Evolutionary conservation across 2,329 filamentous ascomycete genomes (phyloP), one percentile per base, ranked within the genome.

Genomic region (Epichloe gansuensis): DNA sequence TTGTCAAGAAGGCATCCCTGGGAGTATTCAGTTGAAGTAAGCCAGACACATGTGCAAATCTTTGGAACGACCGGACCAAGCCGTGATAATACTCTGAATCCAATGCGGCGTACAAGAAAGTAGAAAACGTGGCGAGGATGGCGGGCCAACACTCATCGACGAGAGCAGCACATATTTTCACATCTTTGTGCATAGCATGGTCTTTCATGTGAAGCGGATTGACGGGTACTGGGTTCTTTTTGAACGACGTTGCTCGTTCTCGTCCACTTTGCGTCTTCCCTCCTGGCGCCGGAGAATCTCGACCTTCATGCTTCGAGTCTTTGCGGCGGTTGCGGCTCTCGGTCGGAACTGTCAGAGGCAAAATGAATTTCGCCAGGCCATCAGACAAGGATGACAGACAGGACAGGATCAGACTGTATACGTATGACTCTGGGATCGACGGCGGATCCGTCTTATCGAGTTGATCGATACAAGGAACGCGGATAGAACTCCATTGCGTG

Each of bases 141-240:
- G 93, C 93, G 46, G 93, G 93, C 93, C 93, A 98, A 65, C 91
- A 97, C 58, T 87, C 79, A 4, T 94, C 88, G 25, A 98, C 85
- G 51, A 98, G 85, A 9, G 78, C 78, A 12, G 89, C 88, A 60
- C 88, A 91, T 2, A 82, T 81, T 61, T 83, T 80, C 52, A 97
- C 81, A 48, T 89, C 85, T 1, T 74, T 65, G 50, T 82, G 76
- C 8, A 89, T 74, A 0, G 86, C 78, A 61, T 94, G 87, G 40
- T 85, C 81, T 55, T 84, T 80, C 7, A 95, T 68, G 1, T 76
- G 75, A 3, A 98, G 71, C 2, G 93, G 93, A 64, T 98, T 98
- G 17, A 91, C 70, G 1, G 89, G 88, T 13, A 91, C 77, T 0
- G 85, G 85, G 50, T 86, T 85, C 61, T 81, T 86, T 60, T 84